Evolutionary conservation across 208 protist species (phyloP).

Genomic region (Trypanosoma brucei): DNA sequence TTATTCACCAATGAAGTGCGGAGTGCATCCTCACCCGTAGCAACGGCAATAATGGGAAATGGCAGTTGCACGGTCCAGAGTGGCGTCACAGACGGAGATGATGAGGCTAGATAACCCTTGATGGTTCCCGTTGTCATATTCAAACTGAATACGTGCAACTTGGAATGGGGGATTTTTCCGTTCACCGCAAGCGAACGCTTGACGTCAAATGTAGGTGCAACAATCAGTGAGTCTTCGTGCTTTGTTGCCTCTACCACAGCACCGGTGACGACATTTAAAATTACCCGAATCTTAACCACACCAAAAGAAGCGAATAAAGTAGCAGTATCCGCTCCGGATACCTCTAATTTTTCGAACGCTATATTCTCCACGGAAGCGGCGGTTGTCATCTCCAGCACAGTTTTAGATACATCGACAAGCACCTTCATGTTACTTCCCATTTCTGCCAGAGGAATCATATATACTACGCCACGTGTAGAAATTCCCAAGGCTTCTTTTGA

Average conservation of each 20-base stretch:
- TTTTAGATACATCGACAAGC: conserved; percentile 49
- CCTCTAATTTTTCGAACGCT: conserved; percentile 26
- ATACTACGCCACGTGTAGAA: conserved; percentile 61
- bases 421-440: conserved; percentile 46
- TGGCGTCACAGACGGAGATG: conserved; percentile 24
- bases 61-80: conserved; percentile 64
- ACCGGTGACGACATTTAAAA: conserved; percentile 19
- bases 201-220: conserved; percentile 34
- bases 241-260: conserved; percentile 15
- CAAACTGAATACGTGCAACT: conserved; percentile 40
- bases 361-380: conserved; percentile 44
- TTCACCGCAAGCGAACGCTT: conserved; percentile 32
- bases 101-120: conserved; percentile 47
- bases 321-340: conserved; percentile 15
- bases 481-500: conserved; percentile 58
- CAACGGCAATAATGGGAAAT: conserved; percentile 61
- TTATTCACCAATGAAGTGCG: conserved; percentile 61
- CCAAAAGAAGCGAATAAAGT: conserved; percentile 16
- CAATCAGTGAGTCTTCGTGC: conserved; percentile 26
- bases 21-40: conserved; percentile 46
- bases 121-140: conserved; percentile 34
- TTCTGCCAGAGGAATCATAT: conserved; percentile 49
- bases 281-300: conserved; percentile 16
- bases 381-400: conserved; percentile 31
- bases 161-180: conserved; percentile 20